These are phyloP conservation scores for Polyporus arcularius DNA, from an alignment of 768 basidiomycete genomes.

Conservation along the genomic window DNA sequence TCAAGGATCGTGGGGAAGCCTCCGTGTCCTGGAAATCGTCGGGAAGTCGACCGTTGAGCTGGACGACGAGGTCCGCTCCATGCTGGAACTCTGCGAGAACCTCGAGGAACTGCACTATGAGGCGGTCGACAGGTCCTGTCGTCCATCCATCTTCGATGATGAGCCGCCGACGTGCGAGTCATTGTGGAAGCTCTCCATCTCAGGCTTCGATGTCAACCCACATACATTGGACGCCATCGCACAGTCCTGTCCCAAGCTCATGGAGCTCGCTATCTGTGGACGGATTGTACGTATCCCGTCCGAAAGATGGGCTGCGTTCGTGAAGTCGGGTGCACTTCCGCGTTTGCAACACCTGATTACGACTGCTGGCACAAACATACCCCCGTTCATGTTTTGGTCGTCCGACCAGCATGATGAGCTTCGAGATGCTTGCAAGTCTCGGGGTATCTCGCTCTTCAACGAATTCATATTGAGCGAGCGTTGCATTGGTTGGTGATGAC, in stretches of 20 bases:
- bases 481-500: not conserved
- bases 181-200: conserved; percentile 44
- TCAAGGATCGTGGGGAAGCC: conserved; percentile 30
- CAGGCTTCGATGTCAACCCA: conserved; percentile 41
- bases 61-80: conserved; percentile 42
- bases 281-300: conserved; percentile 39
- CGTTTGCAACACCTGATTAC: conserved; percentile 37
- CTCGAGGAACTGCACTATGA: conserved; percentile 48
- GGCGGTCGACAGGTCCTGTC: conserved; percentile 29
- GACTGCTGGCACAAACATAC: conserved; percentile 41
- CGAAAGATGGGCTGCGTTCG: conserved; percentile 44
- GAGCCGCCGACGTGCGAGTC: conserved; percentile 25
- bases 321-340: conserved; percentile 37
- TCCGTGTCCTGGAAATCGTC: conserved; percentile 41
- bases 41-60: conserved; percentile 35
- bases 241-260: conserved; percentile 38
- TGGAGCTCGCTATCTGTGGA: conserved; percentile 43
- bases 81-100: conserved; percentile 41
- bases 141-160: conserved; percentile 35
- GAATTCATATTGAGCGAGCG: not conserved
- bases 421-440: conserved; percentile 24
- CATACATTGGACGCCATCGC: conserved; percentile 38
- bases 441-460: conserved; percentile 7
- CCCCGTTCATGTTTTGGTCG: conserved; percentile 44
- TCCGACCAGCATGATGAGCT: conserved; percentile 18